Base-by-base conservation (phyloP, 352 stramenopile species). In the Phytophthora syringae region DNA sequence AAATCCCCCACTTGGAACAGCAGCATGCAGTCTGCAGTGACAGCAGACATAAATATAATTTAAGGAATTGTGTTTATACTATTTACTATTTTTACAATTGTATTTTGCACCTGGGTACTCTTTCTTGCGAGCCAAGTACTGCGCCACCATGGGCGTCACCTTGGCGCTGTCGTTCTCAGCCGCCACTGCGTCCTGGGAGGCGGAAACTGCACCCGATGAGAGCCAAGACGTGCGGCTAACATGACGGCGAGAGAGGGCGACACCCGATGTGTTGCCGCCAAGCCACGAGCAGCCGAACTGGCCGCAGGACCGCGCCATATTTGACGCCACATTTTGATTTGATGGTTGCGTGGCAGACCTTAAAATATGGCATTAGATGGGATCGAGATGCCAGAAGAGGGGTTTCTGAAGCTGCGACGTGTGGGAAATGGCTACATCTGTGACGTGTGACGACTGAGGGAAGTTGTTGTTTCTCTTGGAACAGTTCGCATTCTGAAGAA, bases 1-100 rank as follows among this genome's bases (percentile, higher is more conserved):
- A 94, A 94, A 53, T 94, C 86, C 44, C 85, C 86, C 21, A 94
- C 86, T 77, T 94, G 86, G 54, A 92, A 94, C 7, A 94, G 64
- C 37, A 94, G 56, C 82, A 94, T 86, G 52, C 85, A 93, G 64
- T 90, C 85, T 93, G 47, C 25, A 18, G 27, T 11, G n/a, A 9
- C 7, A 37, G 9, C 43, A 51, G 16, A 3, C 36, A 58, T 7
- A 24, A 52, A 4, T 4, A 15, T 1, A 43, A 27, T 34, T 50
- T 32, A 32, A 32, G 5, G 27, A 32, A 9, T 10, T 32, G 9
- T 32, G 21, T 50, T 18, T 34, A 25, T 39, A 18, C 7, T 25
- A 45, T 27, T 45, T 45, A 5, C 13, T 18, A 10, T 1, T 36
- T 25, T 16, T 47, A 27, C 7, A 20, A 24, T 11, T 20, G 16